phyloP scores from a whole-genome alignment of 805 yeast species.

The Cyberlindnera suaveolens region DNA sequence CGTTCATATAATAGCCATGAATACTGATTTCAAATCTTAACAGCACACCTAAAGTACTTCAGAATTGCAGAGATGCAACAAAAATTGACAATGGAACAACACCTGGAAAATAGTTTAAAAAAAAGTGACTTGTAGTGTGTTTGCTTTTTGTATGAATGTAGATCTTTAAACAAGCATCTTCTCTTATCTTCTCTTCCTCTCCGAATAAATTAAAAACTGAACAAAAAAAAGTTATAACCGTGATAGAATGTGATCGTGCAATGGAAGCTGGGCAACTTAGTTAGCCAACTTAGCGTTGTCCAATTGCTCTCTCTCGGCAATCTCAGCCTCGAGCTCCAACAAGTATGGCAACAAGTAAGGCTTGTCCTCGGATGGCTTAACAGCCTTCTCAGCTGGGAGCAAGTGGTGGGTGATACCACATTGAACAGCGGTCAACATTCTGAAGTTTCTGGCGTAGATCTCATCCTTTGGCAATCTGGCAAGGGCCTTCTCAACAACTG shows the following conservation, averaged over 20 bases:
- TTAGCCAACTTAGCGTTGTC: constrained; percentile 52
- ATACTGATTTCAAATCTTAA: neutral
- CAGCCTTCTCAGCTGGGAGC: constrained; percentile 73
- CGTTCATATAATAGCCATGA: too few species aligned
- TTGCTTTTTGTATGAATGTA: constrained; percentile 1
- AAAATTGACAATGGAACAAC: neutral
- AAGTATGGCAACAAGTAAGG: constrained; percentile 85
- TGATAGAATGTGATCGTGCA: too few species aligned
- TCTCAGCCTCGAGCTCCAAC: constrained; percentile 92
- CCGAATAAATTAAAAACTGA: constrained; percentile 5
- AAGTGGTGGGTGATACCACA: constrained; percentile 76
- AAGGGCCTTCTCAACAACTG: constrained; percentile 80
- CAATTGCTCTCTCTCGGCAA: constrained; percentile 78
- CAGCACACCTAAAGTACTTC: neutral
- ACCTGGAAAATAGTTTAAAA: neutral
- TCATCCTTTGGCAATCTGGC: constrained; percentile 81
- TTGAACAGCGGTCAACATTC: constrained; percentile 91
- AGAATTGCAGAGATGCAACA: neutral
- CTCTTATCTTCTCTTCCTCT: neutral
- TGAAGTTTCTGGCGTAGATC: constrained; percentile 84
- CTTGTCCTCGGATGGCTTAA: constrained; percentile 72
- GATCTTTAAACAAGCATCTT: neutral
- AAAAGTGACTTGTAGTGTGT: neutral
- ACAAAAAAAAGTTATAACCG: neutral
- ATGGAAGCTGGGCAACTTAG: neutral